Evolutionary conservation across 805 yeast genomes (phyloP).

Genomic region (Candida takata): DNA sequence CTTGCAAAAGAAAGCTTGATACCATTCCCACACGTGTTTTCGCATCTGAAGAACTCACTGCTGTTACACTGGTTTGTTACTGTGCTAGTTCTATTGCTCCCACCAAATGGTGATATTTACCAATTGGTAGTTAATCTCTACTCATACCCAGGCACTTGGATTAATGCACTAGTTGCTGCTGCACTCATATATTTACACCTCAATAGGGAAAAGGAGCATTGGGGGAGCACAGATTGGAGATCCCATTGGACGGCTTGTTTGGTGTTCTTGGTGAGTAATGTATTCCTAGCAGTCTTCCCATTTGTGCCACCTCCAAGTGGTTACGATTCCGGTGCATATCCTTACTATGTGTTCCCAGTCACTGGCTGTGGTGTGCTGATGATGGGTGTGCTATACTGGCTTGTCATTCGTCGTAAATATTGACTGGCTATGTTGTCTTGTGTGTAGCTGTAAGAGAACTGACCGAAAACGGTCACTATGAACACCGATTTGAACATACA

Average conservation of each 20-base stretch:
- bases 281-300: constrained; percentile 48
- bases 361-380: constrained; percentile 41
- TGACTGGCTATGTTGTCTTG: no score
- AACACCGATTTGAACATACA: no score
- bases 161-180: constrained; percentile 42
- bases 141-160: constrained; percentile 59
- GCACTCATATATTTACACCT: constrained; percentile 49
- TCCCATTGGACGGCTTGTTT: constrained; percentile 24
- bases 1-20: constrained; percentile 42
- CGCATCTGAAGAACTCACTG: constrained; percentile 39
- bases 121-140: constrained; percentile 56
- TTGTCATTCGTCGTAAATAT: background rate
- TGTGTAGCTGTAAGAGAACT: no score
- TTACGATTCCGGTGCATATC: constrained; percentile 28
- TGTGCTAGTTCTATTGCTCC: constrained; percentile 43
- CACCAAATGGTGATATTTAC: constrained; percentile 59
- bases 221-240: constrained; percentile 32
- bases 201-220: constrained; percentile 30
- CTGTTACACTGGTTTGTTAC: constrained; percentile 51
- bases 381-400: constrained; percentile 38
- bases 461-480: no score
- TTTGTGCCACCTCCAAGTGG: constrained; percentile 45
- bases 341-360: constrained; percentile 53
- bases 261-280: constrained; percentile 38
- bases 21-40: constrained; percentile 43